Evolutionary conservation across 768 basidiomycete species (phyloP), one percentile per base, ranked within the genome.

Genomic region (Auricularia heimuer): DNA sequence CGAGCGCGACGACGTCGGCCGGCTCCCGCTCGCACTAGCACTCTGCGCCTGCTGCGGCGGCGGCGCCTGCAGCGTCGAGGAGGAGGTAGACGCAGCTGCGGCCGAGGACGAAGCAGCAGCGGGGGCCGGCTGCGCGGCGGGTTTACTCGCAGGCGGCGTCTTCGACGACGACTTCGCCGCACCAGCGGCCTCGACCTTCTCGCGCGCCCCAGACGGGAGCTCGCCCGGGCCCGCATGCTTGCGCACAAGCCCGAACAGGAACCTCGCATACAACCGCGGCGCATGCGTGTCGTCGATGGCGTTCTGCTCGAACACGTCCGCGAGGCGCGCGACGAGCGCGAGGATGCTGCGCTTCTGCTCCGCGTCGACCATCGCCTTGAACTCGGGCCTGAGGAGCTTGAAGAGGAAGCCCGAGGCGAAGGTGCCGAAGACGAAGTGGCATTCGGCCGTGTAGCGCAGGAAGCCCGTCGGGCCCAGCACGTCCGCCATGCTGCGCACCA

Each of bases 341-440:
- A 82, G 71, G 51, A 85, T 83, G 34, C 77, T 77, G 16, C 69
- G 70, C 63, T 78, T 79, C 21, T 75, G 75, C 4, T 68, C 71
- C 29, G 75, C 75, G 29, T 66, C 67, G 2, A 85, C 71, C 21
- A 83, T 76, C 60, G 72, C 73, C 2, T 79, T 66, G 65, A 81
- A 79, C 67, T 79, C 80, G 1, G 83, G 82, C 2, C 83, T 80
- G 51, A 85, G 73, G 42, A 85, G 73, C 83, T 86, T 85, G 62
- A 86, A 76, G 29, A 87, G 74, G 69, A 85, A 85, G 2, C 84
- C 84, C 2, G 83, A 79, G 8, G 84, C 84, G 68, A 85, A 87
- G 4, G 85, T 79, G 11, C 83, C 70, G 54, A 75, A 73, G 24
- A 73, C 69, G 63, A 73, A 74, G 56, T 73, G 68, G 44, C 73